Base-by-base conservation (phyloP, 805 yeast species). In the Candida ascalaphidarum region DNA sequence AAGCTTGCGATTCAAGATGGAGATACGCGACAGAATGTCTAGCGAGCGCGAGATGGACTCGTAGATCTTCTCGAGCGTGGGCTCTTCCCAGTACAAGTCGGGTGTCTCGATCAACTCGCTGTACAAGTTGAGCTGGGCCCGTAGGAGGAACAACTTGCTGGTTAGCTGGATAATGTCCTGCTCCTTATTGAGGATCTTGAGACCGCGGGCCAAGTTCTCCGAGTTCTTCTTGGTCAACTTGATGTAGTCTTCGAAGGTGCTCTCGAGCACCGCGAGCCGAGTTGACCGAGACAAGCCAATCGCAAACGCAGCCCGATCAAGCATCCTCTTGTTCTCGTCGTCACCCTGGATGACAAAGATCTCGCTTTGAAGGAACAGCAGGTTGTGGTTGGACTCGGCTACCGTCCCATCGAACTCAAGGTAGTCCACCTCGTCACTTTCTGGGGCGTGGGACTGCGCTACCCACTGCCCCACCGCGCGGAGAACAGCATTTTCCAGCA, bases 41-140 rank as follows among this genome's bases (percentile, higher is more conserved):
- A 88, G 59, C 14, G 71, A 72, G 26, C 69, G 69, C 1, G 94
- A 80, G 6, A 84, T 75, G 12, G 72, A 66, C 27, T 76, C 71
- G 51, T 84, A 88, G 7, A 85, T 74, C 30, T 67, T 66, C 46
- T 88, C 96, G 30, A 88, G 59, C 19, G 75, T 74, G 1, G 96
- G 94, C 46, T 86, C 95, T 25, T 84, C 71, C 96, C 96, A 88
- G 52, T 86, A 88, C 23, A 85, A 55, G 50, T 88, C 96, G 0
- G 96, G 96, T 0, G 94, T 84, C 42, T 86, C 96, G 17, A 84
- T 83, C 34, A 88, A 65, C 44, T 86, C 95, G 7, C 89, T 81
- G 51, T 88, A 85, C 18, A 88, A 57, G 42, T 88, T 88, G 40
- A 88, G 64, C 40, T 80, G 80, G 1, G 95, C 95, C 34, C 96